A percentile compares a stretch with the other conserved stretches of the same genome.
Evolutionary conservation across 495 filamentous ascomycete genomes (phyloP).

Genomic region (Penicillium psychrofluorescens): DNA sequence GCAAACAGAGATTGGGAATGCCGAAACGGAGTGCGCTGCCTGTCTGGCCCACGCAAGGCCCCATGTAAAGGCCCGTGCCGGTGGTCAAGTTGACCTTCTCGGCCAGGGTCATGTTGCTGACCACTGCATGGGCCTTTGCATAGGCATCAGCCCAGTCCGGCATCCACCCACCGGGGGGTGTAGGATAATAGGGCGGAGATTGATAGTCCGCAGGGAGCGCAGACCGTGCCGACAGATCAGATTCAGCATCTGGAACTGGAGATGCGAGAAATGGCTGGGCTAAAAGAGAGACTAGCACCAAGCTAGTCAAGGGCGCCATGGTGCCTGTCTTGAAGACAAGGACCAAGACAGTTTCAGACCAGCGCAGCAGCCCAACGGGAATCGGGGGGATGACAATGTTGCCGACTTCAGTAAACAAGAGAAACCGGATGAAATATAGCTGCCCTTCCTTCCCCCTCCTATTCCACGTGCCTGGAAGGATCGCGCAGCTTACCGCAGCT

Average conservation of each 20-base stretch:
- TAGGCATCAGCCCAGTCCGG: constrained; percentile 78
- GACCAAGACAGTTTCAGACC: too few relatives aligned
- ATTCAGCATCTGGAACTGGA: constrained; percentile 5
- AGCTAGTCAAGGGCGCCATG: constrained; percentile 17
- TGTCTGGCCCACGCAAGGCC: constrained; percentile 37
- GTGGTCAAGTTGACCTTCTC: constrained; percentile 97
- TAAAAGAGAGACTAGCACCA: constrained; percentile 13
- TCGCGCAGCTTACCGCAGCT: not conserved
- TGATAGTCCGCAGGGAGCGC: constrained; percentile 10
- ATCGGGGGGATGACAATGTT: too few relatives aligned
- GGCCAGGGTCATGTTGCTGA: constrained; percentile 75
- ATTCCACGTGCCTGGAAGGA: too few relatives aligned
- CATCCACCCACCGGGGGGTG: constrained; percentile 65
- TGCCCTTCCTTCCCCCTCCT: too few relatives aligned
- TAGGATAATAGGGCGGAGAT: constrained; percentile 71
- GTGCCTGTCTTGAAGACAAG: not conserved
- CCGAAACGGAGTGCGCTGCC: constrained; percentile 33
- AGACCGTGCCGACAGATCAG: constrained; percentile 3
- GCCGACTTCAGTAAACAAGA: too few relatives aligned
- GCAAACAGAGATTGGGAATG: constrained; percentile 36
- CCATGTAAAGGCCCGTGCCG: constrained; percentile 47
- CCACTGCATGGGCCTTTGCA: constrained; percentile 66
- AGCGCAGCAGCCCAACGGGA: too few relatives aligned
- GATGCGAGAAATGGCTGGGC: constrained; percentile 7
- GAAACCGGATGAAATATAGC: too few relatives aligned